Conservation (phyloP, 108 stramenopile species). For the Fragilaria crotonensis region DNA sequence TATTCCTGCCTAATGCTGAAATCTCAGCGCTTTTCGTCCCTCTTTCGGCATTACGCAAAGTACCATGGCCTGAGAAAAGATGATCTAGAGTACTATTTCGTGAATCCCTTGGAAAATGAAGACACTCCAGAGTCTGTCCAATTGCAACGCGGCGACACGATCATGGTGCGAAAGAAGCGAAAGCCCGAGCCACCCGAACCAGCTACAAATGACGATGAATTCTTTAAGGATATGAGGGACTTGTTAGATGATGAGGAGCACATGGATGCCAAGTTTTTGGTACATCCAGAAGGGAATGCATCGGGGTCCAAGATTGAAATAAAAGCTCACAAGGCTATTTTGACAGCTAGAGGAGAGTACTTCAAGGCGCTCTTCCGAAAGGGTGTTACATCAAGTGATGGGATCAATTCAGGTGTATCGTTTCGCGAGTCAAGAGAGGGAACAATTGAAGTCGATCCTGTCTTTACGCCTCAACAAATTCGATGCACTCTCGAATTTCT, state of each 20-base stretch:
- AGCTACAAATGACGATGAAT: slow-evolving; percentile 83
- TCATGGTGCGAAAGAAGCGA: slow-evolving; percentile 83
- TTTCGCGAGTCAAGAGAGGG: slow-evolving; percentile 72
- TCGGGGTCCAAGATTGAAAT: slow-evolving; percentile 21
- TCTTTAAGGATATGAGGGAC: slow-evolving; percentile 83
- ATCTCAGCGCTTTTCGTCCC: slow-evolving; percentile 90
- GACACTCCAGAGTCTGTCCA: slow-evolving; percentile 89
- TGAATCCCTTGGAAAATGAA: slow-evolving; percentile 88
- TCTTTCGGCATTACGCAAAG: slow-evolving; percentile 98
- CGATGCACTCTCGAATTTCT: slow-evolving; percentile 90
- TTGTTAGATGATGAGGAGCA: slow-evolving; percentile 83
- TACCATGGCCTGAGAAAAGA: slow-evolving; percentile 97
- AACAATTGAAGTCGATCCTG: slow-evolving; percentile 68
- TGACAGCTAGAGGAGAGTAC: slow-evolving; percentile 94
- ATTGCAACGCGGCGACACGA: slow-evolving; percentile 85
- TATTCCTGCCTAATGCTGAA: slow-evolving; percentile 97
- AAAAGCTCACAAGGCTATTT: slow-evolving; percentile 91
- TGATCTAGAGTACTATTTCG: slow-evolving; percentile 94
- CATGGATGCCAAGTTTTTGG: slow-evolving; percentile 75
- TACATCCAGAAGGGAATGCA: slow-evolving; percentile 24
- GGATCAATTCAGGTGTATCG: slow-evolving; percentile 12
- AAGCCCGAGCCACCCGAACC: slow-evolving; percentile 69
- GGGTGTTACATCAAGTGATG: slow-evolving; percentile 18
- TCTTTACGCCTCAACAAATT: slow-evolving; percentile 66
- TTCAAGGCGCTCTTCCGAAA: slow-evolving; percentile 96